A percentile compares a stretch with the other conserved stretches of the same genome.
phyloP scores from a whole-genome alignment of 495 filamentous ascomycete genomes.

The Podospora appendiculata region DNA sequence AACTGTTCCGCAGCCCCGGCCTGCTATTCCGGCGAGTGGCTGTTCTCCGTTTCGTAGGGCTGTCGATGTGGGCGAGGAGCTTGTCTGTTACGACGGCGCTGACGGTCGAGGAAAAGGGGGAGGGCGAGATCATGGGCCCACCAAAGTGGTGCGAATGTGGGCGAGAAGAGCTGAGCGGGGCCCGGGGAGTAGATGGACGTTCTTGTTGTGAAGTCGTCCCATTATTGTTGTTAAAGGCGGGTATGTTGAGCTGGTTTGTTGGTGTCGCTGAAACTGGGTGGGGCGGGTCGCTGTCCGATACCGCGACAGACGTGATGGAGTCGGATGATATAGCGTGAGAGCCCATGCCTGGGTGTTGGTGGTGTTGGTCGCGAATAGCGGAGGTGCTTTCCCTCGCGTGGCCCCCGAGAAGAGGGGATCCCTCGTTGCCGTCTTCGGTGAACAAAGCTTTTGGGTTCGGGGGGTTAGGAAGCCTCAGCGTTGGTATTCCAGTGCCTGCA shows the following conservation, averaged over 20 bases:
- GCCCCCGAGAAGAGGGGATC: slow-evolving; percentile 25
- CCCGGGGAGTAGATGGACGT: slow-evolving; percentile 17
- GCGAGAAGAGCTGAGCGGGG: slow-evolving; percentile 12
- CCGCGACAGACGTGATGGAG: slow-evolving; percentile 21
- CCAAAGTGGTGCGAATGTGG: slow-evolving; percentile 29
- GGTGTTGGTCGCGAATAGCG: slow-evolving; percentile 14
- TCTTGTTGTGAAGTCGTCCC: not conserved
- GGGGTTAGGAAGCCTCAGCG: slow-evolving; percentile 8
- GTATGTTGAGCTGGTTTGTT: not conserved
- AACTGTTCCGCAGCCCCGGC: slow-evolving; percentile 30
- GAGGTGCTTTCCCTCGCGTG: slow-evolving; percentile 21
- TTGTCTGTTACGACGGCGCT: slow-evolving; percentile 38
- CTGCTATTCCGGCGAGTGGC: slow-evolving; percentile 22
- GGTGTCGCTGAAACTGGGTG: not conserved
- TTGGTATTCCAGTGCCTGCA: slow-evolving; percentile 13
- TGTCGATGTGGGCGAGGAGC: slow-evolving; percentile 26
- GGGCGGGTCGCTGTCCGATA: slow-evolving; percentile 14
- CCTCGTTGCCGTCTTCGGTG: slow-evolving; percentile 5
- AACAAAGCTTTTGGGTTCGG: not conserved
- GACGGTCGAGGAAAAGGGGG: slow-evolving; percentile 39
- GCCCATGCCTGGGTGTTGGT: slow-evolving; percentile 19
- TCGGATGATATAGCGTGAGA: slow-evolving; percentile 29
- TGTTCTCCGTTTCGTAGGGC: slow-evolving; percentile 16
- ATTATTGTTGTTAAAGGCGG: slow-evolving; percentile 2
- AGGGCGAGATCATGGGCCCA: slow-evolving; percentile 35